Evolutionary conservation across 148 eudicot genomes (phyloP), one percentile per base, ranked within the genome.

Genomic region (Camellia sinensis): DNA sequence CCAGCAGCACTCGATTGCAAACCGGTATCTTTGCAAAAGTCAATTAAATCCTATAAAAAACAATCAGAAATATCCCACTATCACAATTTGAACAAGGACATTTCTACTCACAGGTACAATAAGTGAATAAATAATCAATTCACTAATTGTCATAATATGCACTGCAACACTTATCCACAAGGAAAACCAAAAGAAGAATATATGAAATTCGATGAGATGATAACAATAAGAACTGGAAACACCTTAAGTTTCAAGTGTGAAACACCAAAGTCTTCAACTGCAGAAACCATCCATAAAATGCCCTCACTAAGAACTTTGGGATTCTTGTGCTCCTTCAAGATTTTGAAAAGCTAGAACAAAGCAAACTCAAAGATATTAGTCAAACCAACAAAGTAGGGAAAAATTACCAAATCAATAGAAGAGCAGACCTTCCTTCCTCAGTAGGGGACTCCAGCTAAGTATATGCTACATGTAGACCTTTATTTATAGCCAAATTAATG

Each of bases 301-400:
- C 98, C 98, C 89, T 97, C 99, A 74, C 98, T 97, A 45, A 94
- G 97, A 81, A 97, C 99, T 89, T 97, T 97, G 1, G 99, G 99
- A 87, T 97, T 94, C 88, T 94, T 97, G 89, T 97, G 99, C 83
- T 97, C 98, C 88, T 97, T 97, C 92, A 94, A 91, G 80, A 97
- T 91, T 86, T 89, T 97, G 78, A 82, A 91, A 62, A 94, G 84
- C 99, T 97, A 87, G 60, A 85, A 65, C 69, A 76, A 69, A 74
- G 52, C 61, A 78, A 78, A 46, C 22, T 6, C 6, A 46, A 44
- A 56, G 56, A 66, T 7, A 67, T 61, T 4, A 80, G 67, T 68
- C 59, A 45, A 80, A 46, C 40, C 22, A 37, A 56, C 15, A 50
- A 21, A 7, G 17, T 17, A 22, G 50, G 63, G 41, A 10, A 37